Evolutionary conservation across 2,329 filamentous ascomycete species (phyloP).

Genomic region (Conoideocrella luteorostrata): DNA sequence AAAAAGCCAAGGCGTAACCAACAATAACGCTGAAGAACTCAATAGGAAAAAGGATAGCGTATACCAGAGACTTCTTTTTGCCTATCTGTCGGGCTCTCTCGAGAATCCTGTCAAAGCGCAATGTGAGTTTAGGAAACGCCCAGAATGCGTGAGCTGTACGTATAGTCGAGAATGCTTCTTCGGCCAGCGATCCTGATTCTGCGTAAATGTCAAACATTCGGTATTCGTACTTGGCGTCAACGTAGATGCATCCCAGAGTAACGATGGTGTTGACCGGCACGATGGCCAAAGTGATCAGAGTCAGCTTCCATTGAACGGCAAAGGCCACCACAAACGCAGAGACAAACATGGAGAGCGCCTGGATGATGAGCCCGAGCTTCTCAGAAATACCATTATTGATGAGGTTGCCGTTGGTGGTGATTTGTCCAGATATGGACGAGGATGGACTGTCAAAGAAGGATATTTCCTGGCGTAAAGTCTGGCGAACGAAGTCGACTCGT

Average conservation of each 20-base stretch:
- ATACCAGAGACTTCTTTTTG: constrained; percentile 36
- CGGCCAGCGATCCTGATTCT: constrained; percentile 37
- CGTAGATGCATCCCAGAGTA: constrained; percentile 28
- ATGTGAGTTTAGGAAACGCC: constrained; percentile 36
- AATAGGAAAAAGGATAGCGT: constrained; percentile 35
- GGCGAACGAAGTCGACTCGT: constrained; percentile 30
- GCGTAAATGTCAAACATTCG: constrained; percentile 37
- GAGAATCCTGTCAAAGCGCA: constrained; percentile 36
- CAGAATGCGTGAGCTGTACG: constrained; percentile 45
- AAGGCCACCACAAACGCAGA: constrained; percentile 35
- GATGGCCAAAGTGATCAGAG: constrained; percentile 38
- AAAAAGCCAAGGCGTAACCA: constrained; percentile 43
- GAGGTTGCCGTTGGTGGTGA: constrained; percentile 43
- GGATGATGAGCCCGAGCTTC: constrained; percentile 36
- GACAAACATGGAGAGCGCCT: constrained; percentile 33
- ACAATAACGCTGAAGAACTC: constrained; percentile 43
- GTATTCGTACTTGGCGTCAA: constrained; percentile 37
- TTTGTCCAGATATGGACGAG: constrained; percentile 37
- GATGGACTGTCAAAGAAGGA: constrained; percentile 45
- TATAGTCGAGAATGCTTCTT: constrained; percentile 42
- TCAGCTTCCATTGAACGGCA: constrained; percentile 34
- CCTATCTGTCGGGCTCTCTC: constrained; percentile 32
- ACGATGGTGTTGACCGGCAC: constrained; percentile 37
- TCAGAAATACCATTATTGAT: constrained; percentile 39
- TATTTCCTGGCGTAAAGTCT: constrained; percentile 43